A percentile compares a stretch with the other conserved stretches of the same genome.
Evolutionary conservation across 768 basidiomycete genomes (phyloP).

Genomic region (Cystofilobasidium bisporidii): DNA sequence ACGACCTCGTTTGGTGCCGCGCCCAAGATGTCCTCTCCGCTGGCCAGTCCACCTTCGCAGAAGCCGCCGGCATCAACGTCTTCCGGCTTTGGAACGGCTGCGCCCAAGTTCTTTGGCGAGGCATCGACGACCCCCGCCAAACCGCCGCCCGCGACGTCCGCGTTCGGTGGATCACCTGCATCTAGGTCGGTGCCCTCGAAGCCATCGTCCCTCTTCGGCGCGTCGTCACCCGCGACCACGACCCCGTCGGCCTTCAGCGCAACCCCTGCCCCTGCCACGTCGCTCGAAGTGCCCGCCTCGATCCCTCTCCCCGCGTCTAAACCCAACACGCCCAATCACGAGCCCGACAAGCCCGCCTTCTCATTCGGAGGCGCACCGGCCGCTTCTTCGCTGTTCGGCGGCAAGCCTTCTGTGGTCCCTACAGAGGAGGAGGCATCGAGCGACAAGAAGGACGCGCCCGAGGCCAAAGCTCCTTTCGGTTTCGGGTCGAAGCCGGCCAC

Average conservation of each 20-base stretch:
- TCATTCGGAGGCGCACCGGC: neutral
- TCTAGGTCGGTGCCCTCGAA: neutral
- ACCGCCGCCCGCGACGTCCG: neutral
- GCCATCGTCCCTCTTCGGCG: neutral
- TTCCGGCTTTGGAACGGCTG: neutral
- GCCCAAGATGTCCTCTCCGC: too few species aligned
- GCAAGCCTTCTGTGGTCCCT: too few species aligned
- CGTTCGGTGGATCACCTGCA: too few species aligned
- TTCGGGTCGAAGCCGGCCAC: neutral
- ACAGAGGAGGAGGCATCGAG: neutral
- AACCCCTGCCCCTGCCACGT: too few species aligned
- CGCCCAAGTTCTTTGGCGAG: slow-evolving; percentile 10
- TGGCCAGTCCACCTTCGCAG: too few species aligned
- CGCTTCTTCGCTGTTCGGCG: slow-evolving; percentile 1
- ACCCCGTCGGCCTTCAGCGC: neutral
- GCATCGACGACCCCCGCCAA: slow-evolving; percentile 6
- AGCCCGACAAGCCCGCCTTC: neutral
- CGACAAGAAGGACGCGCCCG: neutral
- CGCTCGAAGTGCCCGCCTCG: too few species aligned
- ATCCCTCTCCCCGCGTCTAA: neutral
- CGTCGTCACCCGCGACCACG: neutral
- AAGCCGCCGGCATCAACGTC: too few species aligned
- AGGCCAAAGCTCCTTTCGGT: neutral
- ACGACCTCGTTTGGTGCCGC: too few species aligned
- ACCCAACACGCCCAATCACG: too few species aligned